Evolutionary conservation across 2,329 filamentous ascomycete genomes (phyloP), one percentile per base, ranked within the genome.

Genomic region (Aspergillus oerlinghausenensis): DNA sequence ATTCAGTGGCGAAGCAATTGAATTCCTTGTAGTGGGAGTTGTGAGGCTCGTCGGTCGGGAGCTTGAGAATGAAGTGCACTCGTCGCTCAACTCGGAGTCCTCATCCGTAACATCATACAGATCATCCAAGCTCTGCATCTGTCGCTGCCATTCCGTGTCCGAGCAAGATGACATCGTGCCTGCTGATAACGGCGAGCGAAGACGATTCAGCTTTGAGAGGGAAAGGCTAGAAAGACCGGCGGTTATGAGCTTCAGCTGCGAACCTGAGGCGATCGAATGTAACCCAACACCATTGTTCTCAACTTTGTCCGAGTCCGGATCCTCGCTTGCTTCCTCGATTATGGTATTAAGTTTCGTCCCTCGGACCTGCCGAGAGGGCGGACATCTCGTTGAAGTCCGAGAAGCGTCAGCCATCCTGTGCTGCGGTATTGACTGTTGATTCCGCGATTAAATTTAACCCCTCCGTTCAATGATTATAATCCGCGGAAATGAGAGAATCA

Each of bases 21-120:
- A 73, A 54, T 69, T 70, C 26, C 71, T 66, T 48, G 74, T 74
- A 6, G 73, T 73, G 19, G 72, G 75, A 21, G 76, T 74, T 21
- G 73, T 69, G 65, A 79, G 77, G 68, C 75, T 80, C 25, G 73
- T 81, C 67, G 70, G 83, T 74, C 68, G 80, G 70, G 75, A 72
- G 40, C 66, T 81, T 68, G 70, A 81, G 68, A 67, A 78, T 66
- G 65, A 85, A 71, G 73, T 75, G 54, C 73, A 77, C 57, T 78
- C 60, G 65, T 75, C 71, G 65, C 75, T 70, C 71, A 75, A 67
- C 75, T 84, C 79, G 8, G 84, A 81, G 65, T 96, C 91, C 54
- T 91, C 85, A 63, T 95, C 91, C 17, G 90, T 92, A 45, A 90
- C 82, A 73, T 94, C 89, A 73, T 96, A 96, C 50, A 96, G 78